Evolutionary conservation across 805 yeast genomes (phyloP), one percentile per base, ranked within the genome.

Genomic region (Starmerella khaoyaiensis): DNA sequence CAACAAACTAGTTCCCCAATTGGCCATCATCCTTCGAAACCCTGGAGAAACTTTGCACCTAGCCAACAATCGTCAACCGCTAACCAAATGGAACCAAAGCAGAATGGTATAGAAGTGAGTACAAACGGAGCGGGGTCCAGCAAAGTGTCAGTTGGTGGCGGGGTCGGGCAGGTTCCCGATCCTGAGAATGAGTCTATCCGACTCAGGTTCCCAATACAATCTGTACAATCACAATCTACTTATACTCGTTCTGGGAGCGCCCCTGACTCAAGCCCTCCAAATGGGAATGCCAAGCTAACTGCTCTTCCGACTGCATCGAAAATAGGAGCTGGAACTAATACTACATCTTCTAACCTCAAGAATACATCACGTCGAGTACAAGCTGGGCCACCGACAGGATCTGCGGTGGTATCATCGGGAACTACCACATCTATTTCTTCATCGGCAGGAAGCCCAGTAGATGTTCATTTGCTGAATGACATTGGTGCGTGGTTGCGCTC

Each of bases 401-500:
- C 31, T 11, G 19, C 31, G 33, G 33, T 25, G 25, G 33, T 14
- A 7, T 25, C 22, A 18, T 16, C 23, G 26, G 26, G 12, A 23
- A 23, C 26, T 23, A 23, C 26, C n/a, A 23, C 26, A 11, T n/a
- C 26, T 11, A 11, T 11, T 11, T n/a, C 26, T 11, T 11, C 26
- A 23, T 11, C 26, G 26, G 12, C 26, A 23, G 26, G 41, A 22
- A 37, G 39, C 33, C 44, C 37, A 26, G 38, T 49, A 20, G 61
- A 57, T 40, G 51, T 49, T 17, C 58, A 50, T 38, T 52, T 63
- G 43, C 64, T 90, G 50, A 37, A 46, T 42, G 87, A 90, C 55
- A 74, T 90, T 33, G 94, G 96, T 2, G 77, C 79, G 8, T 90
- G 98, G 98, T 67, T 90, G 57, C 78, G 93, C 57, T 68, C 84